phyloP scores from a whole-genome alignment of 2,329 filamentous ascomycete species.

The Sclerotinia spermophila region DNA sequence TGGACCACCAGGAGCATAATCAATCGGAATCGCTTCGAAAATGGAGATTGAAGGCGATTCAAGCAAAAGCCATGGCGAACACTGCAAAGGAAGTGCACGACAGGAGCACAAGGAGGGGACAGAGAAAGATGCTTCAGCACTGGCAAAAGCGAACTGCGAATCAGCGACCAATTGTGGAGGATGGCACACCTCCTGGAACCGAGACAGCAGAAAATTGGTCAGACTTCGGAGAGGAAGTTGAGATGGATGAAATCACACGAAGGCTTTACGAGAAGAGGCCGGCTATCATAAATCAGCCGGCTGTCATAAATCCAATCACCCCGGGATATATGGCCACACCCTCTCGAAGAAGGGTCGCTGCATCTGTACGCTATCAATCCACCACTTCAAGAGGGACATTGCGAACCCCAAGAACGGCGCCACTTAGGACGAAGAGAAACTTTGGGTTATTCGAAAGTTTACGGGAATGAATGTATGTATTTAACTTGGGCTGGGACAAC shows the following conservation, averaged over 20 bases:
- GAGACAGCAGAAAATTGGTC: conserved; percentile 33
- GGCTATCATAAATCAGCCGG: background rate
- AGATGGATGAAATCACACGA: conserved; percentile 28
- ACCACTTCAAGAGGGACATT: conserved; percentile 45
- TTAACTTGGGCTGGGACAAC: background rate
- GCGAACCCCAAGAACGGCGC: conserved; percentile 34
- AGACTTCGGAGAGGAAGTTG: conserved; percentile 32
- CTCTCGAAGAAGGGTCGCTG: conserved; percentile 41
- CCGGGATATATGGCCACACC: conserved; percentile 28
- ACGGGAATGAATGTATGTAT: no score
- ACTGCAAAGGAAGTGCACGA: conserved; percentile 34
- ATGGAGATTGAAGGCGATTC: conserved; percentile 35
- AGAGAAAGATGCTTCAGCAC: conserved; percentile 37
- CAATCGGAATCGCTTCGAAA: conserved; percentile 33
- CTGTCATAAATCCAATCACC: conserved; percentile 18
- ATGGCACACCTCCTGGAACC: conserved; percentile 20
- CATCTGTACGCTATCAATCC: conserved; percentile 41
- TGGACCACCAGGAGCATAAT: conserved; percentile 33
- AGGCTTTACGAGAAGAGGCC: conserved; percentile 24
- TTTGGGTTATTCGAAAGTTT: no score
- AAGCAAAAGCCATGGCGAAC: conserved; percentile 29
- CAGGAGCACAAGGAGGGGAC: conserved; percentile 35
- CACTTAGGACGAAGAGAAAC: no score
- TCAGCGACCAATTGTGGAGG: conserved; percentile 23
- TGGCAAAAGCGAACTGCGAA: conserved; percentile 34